A percentile compares a stretch with the other conserved stretches of the same genome.
Conservation (phyloP, 495 filamentous ascomycete genomes). For the Haplographium delicatum region DNA sequence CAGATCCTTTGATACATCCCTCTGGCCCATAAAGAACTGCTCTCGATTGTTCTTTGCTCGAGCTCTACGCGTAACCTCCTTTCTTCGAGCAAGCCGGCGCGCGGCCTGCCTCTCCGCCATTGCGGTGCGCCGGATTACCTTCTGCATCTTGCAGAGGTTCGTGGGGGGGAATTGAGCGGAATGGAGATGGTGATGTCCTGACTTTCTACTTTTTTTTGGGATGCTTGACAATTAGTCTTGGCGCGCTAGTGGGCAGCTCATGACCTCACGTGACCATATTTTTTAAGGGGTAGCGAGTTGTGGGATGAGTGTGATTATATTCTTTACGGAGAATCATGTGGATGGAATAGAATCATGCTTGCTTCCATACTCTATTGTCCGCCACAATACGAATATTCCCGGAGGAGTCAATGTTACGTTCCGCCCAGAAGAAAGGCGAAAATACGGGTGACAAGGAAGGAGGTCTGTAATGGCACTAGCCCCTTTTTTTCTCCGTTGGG, state of each 20-base stretch:
- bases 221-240: conserved; percentile 7
- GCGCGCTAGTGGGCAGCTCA: neutral
- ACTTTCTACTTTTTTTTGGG: conserved; percentile 15
- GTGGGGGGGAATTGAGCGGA: conserved; percentile 12
- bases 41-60: conserved; percentile 32
- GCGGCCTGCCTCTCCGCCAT: conserved; percentile 60
- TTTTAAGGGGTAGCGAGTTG: neutral
- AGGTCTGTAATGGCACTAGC: too few species aligned
- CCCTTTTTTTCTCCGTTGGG: too few species aligned
- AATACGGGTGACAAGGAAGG: too few species aligned
- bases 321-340: too few species aligned
- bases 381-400: too few species aligned
- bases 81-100: conserved; percentile 37
- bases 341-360: too few species aligned
- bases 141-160: conserved; percentile 56
- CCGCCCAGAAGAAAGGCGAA: too few species aligned
- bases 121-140: conserved; percentile 62
- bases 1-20: conserved; percentile 17
- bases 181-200: neutral
- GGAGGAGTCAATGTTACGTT: too few species aligned
- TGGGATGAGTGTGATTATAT: too few species aligned
- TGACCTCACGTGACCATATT: conserved; percentile 5
- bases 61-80: conserved; percentile 23
- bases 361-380: too few species aligned
- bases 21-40: conserved; percentile 32